Percentiles rank a stretch among this genome's conserved stretches.
Evolutionary conservation across 805 yeast species (phyloP).

Genomic region (Cyberlindnera suaveolens): DNA sequence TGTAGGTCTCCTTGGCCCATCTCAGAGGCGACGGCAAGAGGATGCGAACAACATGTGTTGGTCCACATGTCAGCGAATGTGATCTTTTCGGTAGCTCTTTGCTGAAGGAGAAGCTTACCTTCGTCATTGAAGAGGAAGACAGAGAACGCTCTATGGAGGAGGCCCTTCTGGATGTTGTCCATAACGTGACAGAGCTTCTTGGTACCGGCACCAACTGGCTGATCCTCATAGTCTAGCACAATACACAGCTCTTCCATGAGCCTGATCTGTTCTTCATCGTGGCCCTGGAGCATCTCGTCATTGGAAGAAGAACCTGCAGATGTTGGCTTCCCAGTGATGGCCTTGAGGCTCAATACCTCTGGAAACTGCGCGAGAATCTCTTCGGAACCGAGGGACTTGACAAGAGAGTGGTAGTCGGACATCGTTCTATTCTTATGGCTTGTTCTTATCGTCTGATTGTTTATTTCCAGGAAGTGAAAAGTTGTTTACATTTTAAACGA

Average conservation of each 20-base stretch:
- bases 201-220: conserved; percentile 88
- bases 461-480: too few relatives aligned
- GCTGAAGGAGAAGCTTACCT: conserved; percentile 77
- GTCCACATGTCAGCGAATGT: conserved; percentile 98
- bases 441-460: too few relatives aligned
- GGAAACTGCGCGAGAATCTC: conserved; percentile 55
- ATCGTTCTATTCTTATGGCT: neutral
- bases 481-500: too few relatives aligned
- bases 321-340: conserved; percentile 51
- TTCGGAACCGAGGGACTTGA: conserved; percentile 40
- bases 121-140: conserved; percentile 85
- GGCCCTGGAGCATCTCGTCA: conserved; percentile 64
- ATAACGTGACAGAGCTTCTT: conserved; percentile 86
- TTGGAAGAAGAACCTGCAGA: conserved; percentile 27
- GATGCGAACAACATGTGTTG: conserved; percentile 98
- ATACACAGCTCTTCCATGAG: conserved; percentile 97
- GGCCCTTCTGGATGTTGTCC: conserved; percentile 79
- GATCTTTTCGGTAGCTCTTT: conserved; percentile 93
- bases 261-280: conserved; percentile 89
- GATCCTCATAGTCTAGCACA: conserved; percentile 82
- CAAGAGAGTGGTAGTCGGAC: conserved; percentile 41
- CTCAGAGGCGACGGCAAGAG: conserved; percentile 78
- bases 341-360: conserved; percentile 58
- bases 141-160: conserved; percentile 92
- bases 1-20: conserved; percentile 53